These are phyloP conservation scores for Zopfochytrium polystomum DNA, from an alignment of 371 early-diverging fungal species.

Conservation along the genomic window DNA sequence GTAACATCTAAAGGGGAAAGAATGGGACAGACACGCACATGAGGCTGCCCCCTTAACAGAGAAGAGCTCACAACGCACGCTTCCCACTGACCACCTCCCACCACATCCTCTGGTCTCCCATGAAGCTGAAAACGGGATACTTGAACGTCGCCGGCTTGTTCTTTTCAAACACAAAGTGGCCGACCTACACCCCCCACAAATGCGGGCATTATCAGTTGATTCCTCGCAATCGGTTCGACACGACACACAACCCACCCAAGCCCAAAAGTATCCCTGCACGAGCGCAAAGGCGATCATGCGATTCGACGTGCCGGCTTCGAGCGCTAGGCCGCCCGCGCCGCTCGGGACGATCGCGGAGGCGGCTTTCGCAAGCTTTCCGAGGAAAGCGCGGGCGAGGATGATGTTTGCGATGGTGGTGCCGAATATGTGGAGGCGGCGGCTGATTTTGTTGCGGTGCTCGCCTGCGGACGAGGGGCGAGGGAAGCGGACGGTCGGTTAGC, in stretches of 20 bases:
- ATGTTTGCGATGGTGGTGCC: constrained; percentile 20
- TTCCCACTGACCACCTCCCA: constrained; percentile 44
- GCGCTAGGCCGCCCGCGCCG: too few species aligned
- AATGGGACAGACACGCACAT: neutral
- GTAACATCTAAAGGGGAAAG: too few species aligned
- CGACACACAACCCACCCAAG: too few species aligned
- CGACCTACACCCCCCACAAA: constrained; percentile 34
- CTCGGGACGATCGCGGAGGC: constrained; percentile 4
- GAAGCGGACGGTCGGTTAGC: neutral
- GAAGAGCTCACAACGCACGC: constrained; percentile 27
- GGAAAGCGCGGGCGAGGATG: constrained; percentile 10
- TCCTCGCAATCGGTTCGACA: too few species aligned
- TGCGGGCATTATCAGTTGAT: neutral
- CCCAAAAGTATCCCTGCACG: constrained; percentile 2
- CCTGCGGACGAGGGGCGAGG: constrained; percentile 6
- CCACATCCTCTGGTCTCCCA: constrained; percentile 64
- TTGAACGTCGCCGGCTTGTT: constrained; percentile 68
- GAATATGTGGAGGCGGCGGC: constrained; percentile 24
- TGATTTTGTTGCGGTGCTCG: constrained; percentile 21
- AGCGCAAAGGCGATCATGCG: neutral
- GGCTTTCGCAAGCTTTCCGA: neutral
- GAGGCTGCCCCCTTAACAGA: neutral
- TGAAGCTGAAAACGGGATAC: constrained; percentile 61
- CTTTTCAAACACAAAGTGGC: constrained; percentile 63
- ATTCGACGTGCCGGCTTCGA: too few species aligned